Evolutionary conservation across 306 rosid species (phyloP).

Genomic region (Ziziphus jujuba): DNA sequence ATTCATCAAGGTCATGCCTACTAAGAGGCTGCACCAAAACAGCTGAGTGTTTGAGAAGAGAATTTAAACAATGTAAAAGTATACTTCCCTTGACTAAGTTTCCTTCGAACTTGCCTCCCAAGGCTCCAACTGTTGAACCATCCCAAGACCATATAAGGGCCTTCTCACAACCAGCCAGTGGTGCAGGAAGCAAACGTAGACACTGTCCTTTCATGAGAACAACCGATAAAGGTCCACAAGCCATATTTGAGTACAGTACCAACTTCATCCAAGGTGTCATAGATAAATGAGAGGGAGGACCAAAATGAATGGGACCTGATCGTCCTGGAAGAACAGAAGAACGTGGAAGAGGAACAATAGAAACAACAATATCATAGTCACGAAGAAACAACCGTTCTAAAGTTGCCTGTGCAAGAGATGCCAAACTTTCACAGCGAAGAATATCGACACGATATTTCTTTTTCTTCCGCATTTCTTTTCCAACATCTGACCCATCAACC

Average conservation of each 20-base stretch:
- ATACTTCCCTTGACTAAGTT: slow-evolving; percentile 74
- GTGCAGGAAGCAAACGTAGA: slow-evolving; percentile 91
- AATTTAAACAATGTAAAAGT: slow-evolving; percentile 87
- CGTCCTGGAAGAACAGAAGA: slow-evolving; percentile 88
- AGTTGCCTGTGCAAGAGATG: slow-evolving; percentile 84
- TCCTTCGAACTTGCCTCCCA: slow-evolving; percentile 88
- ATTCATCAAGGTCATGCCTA: slow-evolving; percentile 67
- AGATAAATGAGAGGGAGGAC: slow-evolving; percentile 90
- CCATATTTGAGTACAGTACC: slow-evolving; percentile 75
- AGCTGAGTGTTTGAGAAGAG: slow-evolving; percentile 84
- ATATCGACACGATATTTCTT: slow-evolving; percentile 81
- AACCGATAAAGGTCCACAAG: slow-evolving; percentile 85
- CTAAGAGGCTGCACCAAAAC: slow-evolving; percentile 87
- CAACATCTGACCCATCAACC: slow-evolving; percentile 54
- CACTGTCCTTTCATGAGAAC: slow-evolving; percentile 96
- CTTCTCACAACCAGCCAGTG: slow-evolving; percentile 91
- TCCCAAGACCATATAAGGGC: slow-evolving; percentile 99
- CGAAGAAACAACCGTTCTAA: slow-evolving; percentile 80
- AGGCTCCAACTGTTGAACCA: slow-evolving; percentile 74
- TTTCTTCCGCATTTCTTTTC: slow-evolving; percentile 56
- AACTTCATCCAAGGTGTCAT: slow-evolving; percentile 99
- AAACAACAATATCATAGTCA: slow-evolving; percentile 90
- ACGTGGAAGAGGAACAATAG: slow-evolving; percentile 89
- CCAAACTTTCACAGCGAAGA: slow-evolving; percentile 96
- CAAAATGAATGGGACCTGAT: slow-evolving; percentile 83